Evolutionary conservation across 2,329 filamentous ascomycete genomes (phyloP).

Genomic region (Penicillium sp.): DNA sequence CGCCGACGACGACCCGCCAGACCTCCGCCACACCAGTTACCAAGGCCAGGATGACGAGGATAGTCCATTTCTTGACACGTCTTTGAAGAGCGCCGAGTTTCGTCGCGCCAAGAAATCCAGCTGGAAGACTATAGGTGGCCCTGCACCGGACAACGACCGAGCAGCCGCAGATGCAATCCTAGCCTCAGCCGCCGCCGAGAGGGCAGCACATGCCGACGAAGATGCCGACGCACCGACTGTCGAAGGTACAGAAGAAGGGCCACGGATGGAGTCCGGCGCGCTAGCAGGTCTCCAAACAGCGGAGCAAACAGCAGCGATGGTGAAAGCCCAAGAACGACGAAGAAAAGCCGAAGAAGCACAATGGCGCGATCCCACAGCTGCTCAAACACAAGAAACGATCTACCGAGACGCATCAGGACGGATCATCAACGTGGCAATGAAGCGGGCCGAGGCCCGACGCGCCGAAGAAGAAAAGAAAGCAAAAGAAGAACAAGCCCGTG

Average conservation of each 20-base stretch:
- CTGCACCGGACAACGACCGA: slow-evolving; percentile 38
- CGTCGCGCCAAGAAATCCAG: slow-evolving; percentile 69
- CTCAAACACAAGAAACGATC: slow-evolving; percentile 68
- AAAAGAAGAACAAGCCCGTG: slow-evolving; percentile 60
- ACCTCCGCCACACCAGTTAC: slow-evolving; percentile 29
- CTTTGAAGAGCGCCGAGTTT: slow-evolving; percentile 48
- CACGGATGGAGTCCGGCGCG: slow-evolving; percentile 82
- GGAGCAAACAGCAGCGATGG: slow-evolving; percentile 65
- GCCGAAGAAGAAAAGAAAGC: slow-evolving; percentile 66
- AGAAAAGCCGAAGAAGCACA: slow-evolving; percentile 44
- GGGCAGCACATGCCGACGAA: slow-evolving; percentile 47
- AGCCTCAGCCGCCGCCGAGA: slow-evolving; percentile 64
- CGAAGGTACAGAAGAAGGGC: slow-evolving; percentile 35
- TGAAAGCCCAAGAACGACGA: slow-evolving; percentile 59
- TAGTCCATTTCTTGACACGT: slow-evolving; percentile 28
- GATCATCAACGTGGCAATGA: slow-evolving; percentile 90
- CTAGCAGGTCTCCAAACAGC: slow-evolving; percentile 83
- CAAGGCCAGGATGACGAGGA: slow-evolving; percentile 36
- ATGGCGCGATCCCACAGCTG: slow-evolving; percentile 39
- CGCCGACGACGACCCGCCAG: slow-evolving; percentile 40
- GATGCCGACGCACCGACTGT: slow-evolving; percentile 47
- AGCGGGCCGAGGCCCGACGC: slow-evolving; percentile 75
- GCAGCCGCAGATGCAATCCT: slow-evolving; percentile 75
- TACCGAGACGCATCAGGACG: slow-evolving; percentile 92
- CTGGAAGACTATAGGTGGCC: slow-evolving; percentile 67